A percentile compares a stretch with the other conserved stretches of the same genome.
These are phyloP conservation scores for Glycine soja DNA, from an alignment of 306 rosid species.

Conservation along the genomic window DNA sequence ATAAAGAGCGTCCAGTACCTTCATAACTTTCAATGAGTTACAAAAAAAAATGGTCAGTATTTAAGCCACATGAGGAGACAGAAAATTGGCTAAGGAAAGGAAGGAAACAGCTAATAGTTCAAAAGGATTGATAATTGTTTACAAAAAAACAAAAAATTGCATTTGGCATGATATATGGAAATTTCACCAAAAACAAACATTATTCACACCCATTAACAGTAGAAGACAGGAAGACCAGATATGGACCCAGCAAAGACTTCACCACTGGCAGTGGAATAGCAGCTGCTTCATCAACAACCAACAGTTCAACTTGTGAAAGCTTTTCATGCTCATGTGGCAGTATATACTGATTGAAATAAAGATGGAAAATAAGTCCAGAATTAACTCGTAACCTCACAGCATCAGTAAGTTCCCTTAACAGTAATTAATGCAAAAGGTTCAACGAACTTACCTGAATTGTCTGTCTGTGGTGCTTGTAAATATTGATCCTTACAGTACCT, in stretches of 20 bases:
- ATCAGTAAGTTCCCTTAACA: constrained; percentile 34
- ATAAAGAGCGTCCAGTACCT: constrained; percentile 97
- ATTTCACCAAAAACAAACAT: background rate
- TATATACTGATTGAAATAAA: constrained; percentile 72
- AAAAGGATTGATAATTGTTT: constrained; percentile 10
- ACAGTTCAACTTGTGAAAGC: constrained; percentile 95
- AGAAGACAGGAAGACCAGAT: constrained; percentile 93
- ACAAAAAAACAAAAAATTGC: background rate
- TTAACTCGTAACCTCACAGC: constrained; percentile 21
- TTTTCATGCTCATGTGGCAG: constrained; percentile 92
- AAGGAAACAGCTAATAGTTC: background rate
- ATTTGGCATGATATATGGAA: constrained; percentile 17
- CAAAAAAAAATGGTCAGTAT: constrained; percentile 36
- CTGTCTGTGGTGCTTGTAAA: constrained; percentile 89
- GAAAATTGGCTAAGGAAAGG: background rate
- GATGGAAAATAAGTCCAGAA: constrained; percentile 39
- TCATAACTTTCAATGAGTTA: constrained; percentile 70
- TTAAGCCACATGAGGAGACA: constrained; percentile 21
- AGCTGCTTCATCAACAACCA: constrained; percentile 98
- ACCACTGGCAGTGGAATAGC: constrained; percentile 95
- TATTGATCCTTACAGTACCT: constrained; percentile 75
- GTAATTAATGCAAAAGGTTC: constrained; percentile 19
- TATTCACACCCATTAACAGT: constrained; percentile 88
- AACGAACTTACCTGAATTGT: constrained; percentile 79
- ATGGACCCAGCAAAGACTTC: constrained; percentile 94